phyloP scores from a whole-genome alignment of 169 alveolate genomes.

The Plasmodium inui region DNA sequence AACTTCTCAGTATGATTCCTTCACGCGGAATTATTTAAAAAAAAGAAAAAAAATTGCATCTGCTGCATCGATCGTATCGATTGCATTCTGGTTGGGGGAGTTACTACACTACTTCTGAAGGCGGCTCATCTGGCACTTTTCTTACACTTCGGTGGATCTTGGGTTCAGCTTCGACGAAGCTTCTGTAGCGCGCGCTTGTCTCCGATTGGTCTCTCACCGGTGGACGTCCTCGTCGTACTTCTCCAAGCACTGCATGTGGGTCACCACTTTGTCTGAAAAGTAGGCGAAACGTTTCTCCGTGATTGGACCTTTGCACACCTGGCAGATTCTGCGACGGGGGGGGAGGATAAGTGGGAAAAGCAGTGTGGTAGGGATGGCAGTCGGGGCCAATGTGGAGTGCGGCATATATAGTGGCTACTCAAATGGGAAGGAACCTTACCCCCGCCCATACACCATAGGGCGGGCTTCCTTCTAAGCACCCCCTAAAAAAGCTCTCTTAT shows the following conservation, averaged over 20 bases:
- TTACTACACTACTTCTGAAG: neutral
- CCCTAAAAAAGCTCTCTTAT: no score
- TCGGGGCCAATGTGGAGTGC: no score
- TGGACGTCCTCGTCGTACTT: conserved; percentile 23
- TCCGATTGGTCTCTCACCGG: neutral
- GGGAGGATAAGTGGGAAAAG: neutral
- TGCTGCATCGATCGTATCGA: no score
- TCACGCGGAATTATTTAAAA: no score
- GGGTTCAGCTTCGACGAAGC: no score
- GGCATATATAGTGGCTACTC: neutral
- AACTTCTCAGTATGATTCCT: no score
- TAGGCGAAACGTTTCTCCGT: conserved; percentile 40
- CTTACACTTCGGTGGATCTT: neutral
- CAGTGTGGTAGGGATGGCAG: no score
- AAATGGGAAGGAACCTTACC: neutral
- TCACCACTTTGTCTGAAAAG: conserved; percentile 14
- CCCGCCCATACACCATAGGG: no score
- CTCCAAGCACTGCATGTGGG: conserved; percentile 30
- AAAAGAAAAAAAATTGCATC: neutral
- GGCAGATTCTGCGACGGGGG: conserved; percentile 14
- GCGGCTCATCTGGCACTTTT: neutral
- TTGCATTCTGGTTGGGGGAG: neutral
- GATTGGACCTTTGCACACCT: conserved; percentile 16
- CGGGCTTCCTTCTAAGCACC: neutral
- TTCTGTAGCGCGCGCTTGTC: neutral